A percentile compares a stretch with the other conserved stretches of the same genome.
Evolutionary conservation across 2,329 filamentous ascomycete species (phyloP).

Genomic region (Arthrobotrys conoides): DNA sequence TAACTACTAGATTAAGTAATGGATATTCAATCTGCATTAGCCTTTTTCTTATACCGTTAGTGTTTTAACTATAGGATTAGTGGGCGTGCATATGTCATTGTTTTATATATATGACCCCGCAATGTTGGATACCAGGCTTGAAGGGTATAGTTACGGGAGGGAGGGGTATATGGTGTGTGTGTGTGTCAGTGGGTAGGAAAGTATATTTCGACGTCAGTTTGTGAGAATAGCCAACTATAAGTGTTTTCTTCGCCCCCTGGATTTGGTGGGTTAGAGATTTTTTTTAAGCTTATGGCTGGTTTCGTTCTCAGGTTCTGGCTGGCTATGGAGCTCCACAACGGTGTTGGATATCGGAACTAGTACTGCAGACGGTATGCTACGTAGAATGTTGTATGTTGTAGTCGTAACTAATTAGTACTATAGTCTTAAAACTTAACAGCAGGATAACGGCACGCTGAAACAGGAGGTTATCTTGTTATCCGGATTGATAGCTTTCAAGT

Average conservation of each 20-base stretch:
- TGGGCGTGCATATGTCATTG: conserved; percentile 7
- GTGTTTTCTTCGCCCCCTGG: no score
- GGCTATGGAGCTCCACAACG: conserved; percentile 21
- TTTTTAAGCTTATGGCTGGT: no score
- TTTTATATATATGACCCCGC: neutral
- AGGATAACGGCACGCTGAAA: neutral
- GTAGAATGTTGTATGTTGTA: conserved; percentile 1
- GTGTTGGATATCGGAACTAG: conserved; percentile 27
- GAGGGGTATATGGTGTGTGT: neutral
- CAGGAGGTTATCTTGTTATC: neutral
- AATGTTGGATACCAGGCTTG: neutral
- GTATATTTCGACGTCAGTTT: conserved; percentile 21
- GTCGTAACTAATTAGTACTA: neutral
- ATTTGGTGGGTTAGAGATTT: no score
- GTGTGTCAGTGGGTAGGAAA: conserved; percentile 5
- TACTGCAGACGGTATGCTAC: neutral
- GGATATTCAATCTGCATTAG: conserved; percentile 6
- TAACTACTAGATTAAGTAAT: conserved; percentile 16
- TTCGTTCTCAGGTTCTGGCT: neutral
- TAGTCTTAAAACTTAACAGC: neutral
- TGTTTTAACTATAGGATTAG: neutral
- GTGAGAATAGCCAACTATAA: neutral
- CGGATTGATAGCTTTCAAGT: neutral
- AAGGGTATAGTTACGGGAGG: conserved; percentile 12
- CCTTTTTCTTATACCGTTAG: neutral